Percentiles rank a stretch among this genome's conserved stretches.
These are phyloP conservation scores for Aspergillus thermomutatus DNA, from an alignment of 2,329 filamentous ascomycete species.

Conservation along the genomic window DNA sequence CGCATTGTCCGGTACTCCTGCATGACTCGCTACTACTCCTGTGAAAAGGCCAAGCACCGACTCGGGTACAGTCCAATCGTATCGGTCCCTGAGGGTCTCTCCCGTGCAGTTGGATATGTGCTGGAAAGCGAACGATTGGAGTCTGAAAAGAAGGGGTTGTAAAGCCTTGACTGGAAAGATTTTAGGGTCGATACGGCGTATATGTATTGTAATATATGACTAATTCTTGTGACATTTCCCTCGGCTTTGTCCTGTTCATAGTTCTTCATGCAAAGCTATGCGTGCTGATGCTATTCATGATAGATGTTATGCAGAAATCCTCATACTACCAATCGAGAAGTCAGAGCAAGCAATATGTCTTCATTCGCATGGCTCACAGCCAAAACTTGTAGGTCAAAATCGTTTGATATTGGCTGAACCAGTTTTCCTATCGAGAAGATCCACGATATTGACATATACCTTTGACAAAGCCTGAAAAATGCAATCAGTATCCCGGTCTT, in stretches of 20 bases:
- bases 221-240: not conserved
- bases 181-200: not conserved
- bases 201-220: not conserved
- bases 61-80: constrained; percentile 46
- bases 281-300: not conserved
- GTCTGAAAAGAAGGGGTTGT: constrained; percentile 41
- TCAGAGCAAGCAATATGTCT: not conserved
- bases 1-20: constrained; percentile 46
- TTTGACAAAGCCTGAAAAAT: constrained; percentile 16
- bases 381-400: not conserved
- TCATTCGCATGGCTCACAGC: not conserved
- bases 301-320: not conserved
- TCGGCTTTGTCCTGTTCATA: not conserved
- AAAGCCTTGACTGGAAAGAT: constrained; percentile 6
- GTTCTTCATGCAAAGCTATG: not conserved
- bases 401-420: not conserved
- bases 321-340: not conserved
- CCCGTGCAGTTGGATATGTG: constrained; percentile 44
- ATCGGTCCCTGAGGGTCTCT: constrained; percentile 44
- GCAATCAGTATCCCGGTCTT: not conserved
- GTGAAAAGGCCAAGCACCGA: constrained; percentile 45
- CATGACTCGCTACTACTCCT: constrained; percentile 48
- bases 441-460: constrained; percentile 28
- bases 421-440: constrained; percentile 22
- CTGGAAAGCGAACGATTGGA: constrained; percentile 31